Evolutionary conservation across 148 eudicot genomes (phyloP).

Genomic region (Cornus suecica): DNA sequence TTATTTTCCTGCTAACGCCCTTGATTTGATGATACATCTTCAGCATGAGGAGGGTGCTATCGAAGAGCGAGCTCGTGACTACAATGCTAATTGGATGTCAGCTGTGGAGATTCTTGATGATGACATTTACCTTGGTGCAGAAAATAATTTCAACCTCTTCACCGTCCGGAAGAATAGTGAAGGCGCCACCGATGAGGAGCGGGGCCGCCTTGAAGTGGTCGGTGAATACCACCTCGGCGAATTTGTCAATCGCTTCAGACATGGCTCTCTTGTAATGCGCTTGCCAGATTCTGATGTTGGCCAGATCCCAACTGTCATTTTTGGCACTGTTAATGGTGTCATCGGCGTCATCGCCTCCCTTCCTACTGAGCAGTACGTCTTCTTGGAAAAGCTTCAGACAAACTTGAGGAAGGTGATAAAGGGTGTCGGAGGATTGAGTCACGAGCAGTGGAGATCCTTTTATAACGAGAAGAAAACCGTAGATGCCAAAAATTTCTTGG

Average conservation of each 20-base stretch:
- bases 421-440: slow-evolving; percentile 95
- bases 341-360: slow-evolving; percentile 93
- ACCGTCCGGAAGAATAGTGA: slow-evolving; percentile 92
- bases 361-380: slow-evolving; percentile 72
- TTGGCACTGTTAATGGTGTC: slow-evolving; percentile 86
- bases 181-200: slow-evolving; percentile 94
- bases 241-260: slow-evolving; percentile 83
- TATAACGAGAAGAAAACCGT: slow-evolving; percentile 88
- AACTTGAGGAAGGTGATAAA: slow-evolving; percentile 84
- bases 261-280: slow-evolving; percentile 97
- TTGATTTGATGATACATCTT: slow-evolving; percentile 1
- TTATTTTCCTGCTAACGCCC: background rate
- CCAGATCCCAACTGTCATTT: slow-evolving; percentile 70
- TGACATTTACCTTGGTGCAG: slow-evolving; percentile 82
- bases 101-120: slow-evolving; percentile 96
- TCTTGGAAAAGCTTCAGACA: slow-evolving; percentile 81
- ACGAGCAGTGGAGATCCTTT: slow-evolving; percentile 93
- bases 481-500: slow-evolving; percentile 80
- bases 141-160: slow-evolving; percentile 83
- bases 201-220: slow-evolving; percentile 95
- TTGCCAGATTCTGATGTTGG: slow-evolving; percentile 83
- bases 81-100: slow-evolving; percentile 98
- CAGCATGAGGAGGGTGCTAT: slow-evolving; percentile 99
- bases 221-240: slow-evolving; percentile 99
- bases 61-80: slow-evolving; percentile 98